phyloP scores from a whole-genome alignment of 805 yeast genomes.

The Monosporozyma siamensis region DNA sequence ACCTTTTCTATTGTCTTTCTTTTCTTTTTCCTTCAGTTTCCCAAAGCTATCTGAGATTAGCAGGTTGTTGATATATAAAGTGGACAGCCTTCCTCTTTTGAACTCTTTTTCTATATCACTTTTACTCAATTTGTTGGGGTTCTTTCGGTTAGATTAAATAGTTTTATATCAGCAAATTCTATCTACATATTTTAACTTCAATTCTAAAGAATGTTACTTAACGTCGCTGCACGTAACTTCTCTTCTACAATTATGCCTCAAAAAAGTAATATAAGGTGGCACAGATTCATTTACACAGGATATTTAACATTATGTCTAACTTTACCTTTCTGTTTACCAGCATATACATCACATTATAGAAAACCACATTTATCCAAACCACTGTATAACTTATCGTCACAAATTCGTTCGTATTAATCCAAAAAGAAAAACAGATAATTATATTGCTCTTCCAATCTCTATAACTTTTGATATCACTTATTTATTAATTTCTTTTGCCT shows the following conservation, averaged over 20 bases:
- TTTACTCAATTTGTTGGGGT: too few species aligned
- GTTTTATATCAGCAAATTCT: too few species aligned
- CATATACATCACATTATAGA: conserved; percentile 15
- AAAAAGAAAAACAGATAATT: not conserved
- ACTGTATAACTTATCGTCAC: not conserved
- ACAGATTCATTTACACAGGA: not conserved
- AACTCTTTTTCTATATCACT: too few species aligned
- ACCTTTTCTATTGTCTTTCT: not conserved
- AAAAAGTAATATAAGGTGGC: not conserved
- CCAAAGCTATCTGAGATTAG: not conserved
- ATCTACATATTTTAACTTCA: too few species aligned
- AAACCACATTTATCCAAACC: not conserved
- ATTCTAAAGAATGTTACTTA: not conserved
- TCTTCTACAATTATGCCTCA: not conserved
- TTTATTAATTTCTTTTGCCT: not conserved
- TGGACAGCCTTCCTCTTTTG: too few species aligned
- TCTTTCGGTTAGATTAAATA: too few species aligned
- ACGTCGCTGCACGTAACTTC: not conserved
- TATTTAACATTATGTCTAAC: conserved; percentile 23
- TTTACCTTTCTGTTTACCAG: conserved; percentile 25
- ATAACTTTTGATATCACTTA: not conserved
- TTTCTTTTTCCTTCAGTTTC: not conserved
- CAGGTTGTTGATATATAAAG: too few species aligned
- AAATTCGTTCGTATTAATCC: not conserved
- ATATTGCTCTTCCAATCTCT: too few species aligned